Percentiles rank a stretch among this genome's conserved stretches.
phyloP scores from a whole-genome alignment of 371 early-diverging fungal genomes.

The Mucor saturninus region DNA sequence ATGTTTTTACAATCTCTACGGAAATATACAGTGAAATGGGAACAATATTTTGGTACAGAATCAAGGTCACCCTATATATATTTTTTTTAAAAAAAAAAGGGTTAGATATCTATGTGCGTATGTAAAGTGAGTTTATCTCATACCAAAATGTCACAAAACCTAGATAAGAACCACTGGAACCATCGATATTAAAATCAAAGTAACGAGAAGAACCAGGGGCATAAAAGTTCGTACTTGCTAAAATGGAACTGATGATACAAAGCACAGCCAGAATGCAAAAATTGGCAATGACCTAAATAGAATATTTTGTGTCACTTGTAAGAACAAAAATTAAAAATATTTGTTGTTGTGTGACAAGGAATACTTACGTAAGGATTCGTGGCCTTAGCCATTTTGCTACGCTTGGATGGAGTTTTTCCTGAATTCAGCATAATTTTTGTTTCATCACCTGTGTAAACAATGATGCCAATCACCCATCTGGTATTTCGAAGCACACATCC shows the following conservation, averaged over 20 bases:
- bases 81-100: not conserved
- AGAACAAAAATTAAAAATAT: not conserved
- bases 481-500: constrained; percentile 95
- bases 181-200: constrained; percentile 46
- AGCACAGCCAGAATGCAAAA: constrained; percentile 54
- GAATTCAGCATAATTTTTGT: constrained; percentile 92
- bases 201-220: constrained; percentile 34
- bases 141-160: constrained; percentile 59
- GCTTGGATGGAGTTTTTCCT: constrained; percentile 92
- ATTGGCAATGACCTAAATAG: constrained; percentile 47
- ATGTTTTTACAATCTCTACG: constrained; percentile 87
- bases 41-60: constrained; percentile 55
- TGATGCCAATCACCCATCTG: constrained; percentile 80
- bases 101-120: not conserved
- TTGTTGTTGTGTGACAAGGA: too few relatives aligned
- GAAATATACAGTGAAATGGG: constrained; percentile 97
- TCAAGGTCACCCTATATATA: constrained; percentile 45
- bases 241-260: constrained; percentile 67
- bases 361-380: constrained; percentile 86
- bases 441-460: constrained; percentile 86
- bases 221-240: constrained; percentile 64
- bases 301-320: not conserved
- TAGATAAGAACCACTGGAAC: constrained; percentile 31
- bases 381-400: constrained; percentile 90
- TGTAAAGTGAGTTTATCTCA: not conserved